phyloP scores from a whole-genome alignment of 805 yeast genomes.

The Metschnikowia matae region DNA sequence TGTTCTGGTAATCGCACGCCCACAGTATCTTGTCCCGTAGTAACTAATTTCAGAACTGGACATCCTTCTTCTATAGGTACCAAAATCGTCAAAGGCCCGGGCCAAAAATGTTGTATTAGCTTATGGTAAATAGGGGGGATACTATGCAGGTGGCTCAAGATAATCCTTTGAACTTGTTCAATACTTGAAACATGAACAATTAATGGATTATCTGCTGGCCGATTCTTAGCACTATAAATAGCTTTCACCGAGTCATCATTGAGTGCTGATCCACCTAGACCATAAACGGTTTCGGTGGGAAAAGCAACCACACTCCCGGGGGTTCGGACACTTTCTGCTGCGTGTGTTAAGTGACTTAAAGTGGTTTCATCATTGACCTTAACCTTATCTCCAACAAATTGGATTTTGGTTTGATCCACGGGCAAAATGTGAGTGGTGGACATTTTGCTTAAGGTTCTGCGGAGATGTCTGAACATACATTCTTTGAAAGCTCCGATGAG shows the following conservation, averaged over 20 bases:
- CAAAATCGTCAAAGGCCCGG: conserved; percentile 89
- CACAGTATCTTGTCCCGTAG: conserved; percentile 84
- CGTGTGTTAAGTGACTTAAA: conserved; percentile 46
- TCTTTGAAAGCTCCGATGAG: background rate
- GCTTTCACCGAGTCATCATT: conserved; percentile 66
- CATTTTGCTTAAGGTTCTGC: conserved; percentile 3
- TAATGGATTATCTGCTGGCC: conserved; percentile 94
- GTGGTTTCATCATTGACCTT: conserved; percentile 52
- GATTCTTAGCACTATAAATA: conserved; percentile 82
- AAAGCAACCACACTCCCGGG: conserved; percentile 65
- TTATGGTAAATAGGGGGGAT: conserved; percentile 68
- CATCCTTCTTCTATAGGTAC: conserved; percentile 52
- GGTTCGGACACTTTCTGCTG: conserved; percentile 27
- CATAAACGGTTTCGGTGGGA: conserved; percentile 97
- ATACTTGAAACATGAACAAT: conserved; percentile 84
- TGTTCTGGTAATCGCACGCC: conserved; percentile 89
- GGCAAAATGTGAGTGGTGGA: conserved; percentile 40
- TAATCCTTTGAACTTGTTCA: conserved; percentile 60
- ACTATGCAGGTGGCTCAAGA: conserved; percentile 44
- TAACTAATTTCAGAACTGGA: conserved; percentile 67
- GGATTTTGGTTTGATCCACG: conserved; percentile 52
- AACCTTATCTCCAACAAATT: conserved; percentile 45
- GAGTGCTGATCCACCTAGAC: conserved; percentile 85
- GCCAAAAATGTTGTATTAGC: conserved; percentile 77
- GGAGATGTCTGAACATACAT: conserved; percentile 6